A percentile compares a stretch with the other conserved stretches of the same genome.
phyloP scores from a whole-genome alignment of 768 basidiomycete species.

The Leccinum disarticulatum region DNA sequence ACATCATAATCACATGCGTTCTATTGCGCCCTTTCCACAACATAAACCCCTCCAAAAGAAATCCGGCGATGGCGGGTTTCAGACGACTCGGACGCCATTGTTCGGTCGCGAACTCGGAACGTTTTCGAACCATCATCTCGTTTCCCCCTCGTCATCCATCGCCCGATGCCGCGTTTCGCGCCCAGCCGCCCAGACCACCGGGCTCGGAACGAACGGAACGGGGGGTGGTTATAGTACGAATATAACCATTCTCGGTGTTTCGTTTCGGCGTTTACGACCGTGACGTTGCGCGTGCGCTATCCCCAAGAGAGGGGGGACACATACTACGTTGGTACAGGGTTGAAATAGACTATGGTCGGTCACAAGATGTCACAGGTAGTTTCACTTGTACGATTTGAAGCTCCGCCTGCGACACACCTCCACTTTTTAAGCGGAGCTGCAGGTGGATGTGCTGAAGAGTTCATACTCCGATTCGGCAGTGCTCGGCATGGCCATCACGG shows the following conservation, averaged over 20 bases:
- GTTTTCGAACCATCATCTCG: not conserved
- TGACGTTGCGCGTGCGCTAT: conserved; percentile 19
- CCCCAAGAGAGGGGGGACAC: no score
- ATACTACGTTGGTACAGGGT: no score
- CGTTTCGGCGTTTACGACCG: conserved; percentile 11
- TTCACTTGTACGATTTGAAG: no score
- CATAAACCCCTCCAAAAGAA: not conserved
- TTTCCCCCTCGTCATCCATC: not conserved
- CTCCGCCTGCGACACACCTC: no score
- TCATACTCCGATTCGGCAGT: not conserved
- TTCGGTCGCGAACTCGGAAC: not conserved
- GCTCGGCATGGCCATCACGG: not conserved
- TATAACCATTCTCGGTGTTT: conserved; percentile 3
- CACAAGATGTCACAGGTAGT: no score
- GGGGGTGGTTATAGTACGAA: not conserved
- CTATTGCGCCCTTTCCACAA: no score
- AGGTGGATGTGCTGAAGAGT: no score
- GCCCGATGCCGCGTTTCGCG: not conserved
- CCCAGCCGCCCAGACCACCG: not conserved
- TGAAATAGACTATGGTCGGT: no score
- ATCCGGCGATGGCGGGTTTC: not conserved
- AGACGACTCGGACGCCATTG: not conserved
- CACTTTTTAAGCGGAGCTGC: no score
- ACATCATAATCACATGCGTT: not conserved
- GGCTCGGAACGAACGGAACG: not conserved